Evolutionary conservation across 2,329 filamentous ascomycete species (phyloP).

Genomic region (Venturia asperata): DNA sequence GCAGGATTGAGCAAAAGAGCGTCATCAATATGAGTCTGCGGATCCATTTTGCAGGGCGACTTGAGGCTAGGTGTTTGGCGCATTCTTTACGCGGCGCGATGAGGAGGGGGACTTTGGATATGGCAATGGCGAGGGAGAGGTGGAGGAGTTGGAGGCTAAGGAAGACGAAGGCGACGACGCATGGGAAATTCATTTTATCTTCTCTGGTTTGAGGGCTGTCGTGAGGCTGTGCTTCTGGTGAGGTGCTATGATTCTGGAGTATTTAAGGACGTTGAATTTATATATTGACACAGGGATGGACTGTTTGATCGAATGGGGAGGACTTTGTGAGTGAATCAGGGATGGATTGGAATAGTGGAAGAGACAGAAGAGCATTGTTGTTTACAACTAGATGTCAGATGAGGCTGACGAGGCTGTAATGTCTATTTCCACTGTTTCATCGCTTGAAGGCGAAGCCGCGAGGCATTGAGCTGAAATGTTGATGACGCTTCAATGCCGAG

Average conservation of each 20-base stretch:
- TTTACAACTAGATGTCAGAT: background rate
- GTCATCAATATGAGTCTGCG: background rate
- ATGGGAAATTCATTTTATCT: background rate
- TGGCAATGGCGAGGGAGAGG: background rate
- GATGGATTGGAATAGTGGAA: background rate
- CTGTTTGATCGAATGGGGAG: background rate
- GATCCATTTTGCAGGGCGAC: background rate
- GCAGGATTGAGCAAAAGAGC: background rate
- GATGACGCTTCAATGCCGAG: too few relatives aligned
- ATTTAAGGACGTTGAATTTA: background rate
- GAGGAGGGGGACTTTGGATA: background rate
- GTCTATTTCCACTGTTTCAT: background rate
- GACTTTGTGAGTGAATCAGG: background rate
- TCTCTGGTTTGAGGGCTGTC: background rate
- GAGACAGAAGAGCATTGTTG: background rate
- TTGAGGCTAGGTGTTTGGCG: background rate
- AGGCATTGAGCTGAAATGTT: too few relatives aligned
- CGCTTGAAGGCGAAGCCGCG: too few relatives aligned
- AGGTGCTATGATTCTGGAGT: background rate
- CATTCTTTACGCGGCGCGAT: background rate
- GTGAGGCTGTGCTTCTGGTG: background rate
- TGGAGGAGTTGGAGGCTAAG: background rate
- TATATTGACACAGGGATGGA: background rate
- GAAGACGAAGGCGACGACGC: background rate
- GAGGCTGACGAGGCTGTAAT: background rate